These are phyloP conservation scores for Wallacemonas collosoma DNA, from an alignment of 208 protist species.

Conservation along the genomic window DNA sequence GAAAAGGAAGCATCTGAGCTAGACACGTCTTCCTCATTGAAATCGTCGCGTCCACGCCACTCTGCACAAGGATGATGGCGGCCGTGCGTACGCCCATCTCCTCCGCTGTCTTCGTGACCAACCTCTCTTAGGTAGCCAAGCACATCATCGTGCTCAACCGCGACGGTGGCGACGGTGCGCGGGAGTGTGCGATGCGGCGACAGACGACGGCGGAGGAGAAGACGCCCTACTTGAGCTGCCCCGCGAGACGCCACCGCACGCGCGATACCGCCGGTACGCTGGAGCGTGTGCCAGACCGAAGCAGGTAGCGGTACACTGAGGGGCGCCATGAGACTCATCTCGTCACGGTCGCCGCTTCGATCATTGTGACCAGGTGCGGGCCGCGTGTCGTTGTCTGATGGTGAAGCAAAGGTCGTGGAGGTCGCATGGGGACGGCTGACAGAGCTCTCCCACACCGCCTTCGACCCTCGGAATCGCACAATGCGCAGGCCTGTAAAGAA, in stretches of 20 bases:
- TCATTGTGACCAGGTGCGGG: too few relatives aligned
- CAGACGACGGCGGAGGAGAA: not conserved
- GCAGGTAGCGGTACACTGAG: slow-evolving; percentile 1
- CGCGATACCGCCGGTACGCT: not conserved
- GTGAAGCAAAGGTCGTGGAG: not conserved
- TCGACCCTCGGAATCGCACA: slow-evolving; percentile 30
- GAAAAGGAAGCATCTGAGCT: too few relatives aligned
- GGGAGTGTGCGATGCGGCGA: not conserved
- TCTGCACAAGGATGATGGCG: not conserved
- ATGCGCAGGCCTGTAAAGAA: slow-evolving; percentile 47
- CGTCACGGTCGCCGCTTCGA: too few relatives aligned
- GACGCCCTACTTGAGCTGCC: not conserved
- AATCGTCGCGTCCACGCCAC: too few relatives aligned
- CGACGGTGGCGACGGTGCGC: not conserved
- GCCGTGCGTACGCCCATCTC: not conserved
- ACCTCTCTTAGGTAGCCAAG: not conserved
- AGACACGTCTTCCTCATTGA: too few relatives aligned
- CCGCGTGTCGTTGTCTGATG: not conserved
- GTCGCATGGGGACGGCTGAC: too few relatives aligned
- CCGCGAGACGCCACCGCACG: slow-evolving; percentile 7
- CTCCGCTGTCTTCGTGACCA: not conserved
- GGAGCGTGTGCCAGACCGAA: not conserved
- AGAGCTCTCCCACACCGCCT: not conserved
- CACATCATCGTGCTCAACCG: not conserved
- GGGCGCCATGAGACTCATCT: not conserved